Conservation (phyloP, 495 filamentous ascomycete species). For the Tetracladium setigerum region DNA sequence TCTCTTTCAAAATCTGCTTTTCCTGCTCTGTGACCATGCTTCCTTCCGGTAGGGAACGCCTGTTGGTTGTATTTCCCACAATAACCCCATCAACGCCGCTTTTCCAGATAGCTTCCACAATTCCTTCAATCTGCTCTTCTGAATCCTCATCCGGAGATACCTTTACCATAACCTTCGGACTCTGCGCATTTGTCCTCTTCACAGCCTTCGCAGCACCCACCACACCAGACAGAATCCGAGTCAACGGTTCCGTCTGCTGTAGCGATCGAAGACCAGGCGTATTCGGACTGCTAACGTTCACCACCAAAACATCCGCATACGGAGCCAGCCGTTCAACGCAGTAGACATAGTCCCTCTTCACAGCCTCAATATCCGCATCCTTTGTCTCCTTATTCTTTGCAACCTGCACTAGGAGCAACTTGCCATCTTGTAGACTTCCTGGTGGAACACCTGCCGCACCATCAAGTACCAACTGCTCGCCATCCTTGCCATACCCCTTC, state of each 20-base stretch:
- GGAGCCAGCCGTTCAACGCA: slow-evolving; percentile 73
- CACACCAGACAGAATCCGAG: slow-evolving; percentile 69
- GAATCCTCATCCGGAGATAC: slow-evolving; percentile 91
- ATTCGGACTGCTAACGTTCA: slow-evolving; percentile 96
- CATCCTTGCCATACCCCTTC: slow-evolving; percentile 54
- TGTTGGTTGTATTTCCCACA: slow-evolving; percentile 95
- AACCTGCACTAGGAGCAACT: slow-evolving; percentile 83
- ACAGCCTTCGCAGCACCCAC: slow-evolving; percentile 65
- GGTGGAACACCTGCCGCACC: slow-evolving; percentile 56
- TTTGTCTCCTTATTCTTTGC: slow-evolving; percentile 94
- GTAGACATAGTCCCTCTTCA: slow-evolving; percentile 76
- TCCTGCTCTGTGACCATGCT: slow-evolving; percentile 59
- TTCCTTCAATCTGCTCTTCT: slow-evolving; percentile 72
- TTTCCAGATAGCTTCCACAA: slow-evolving; percentile 76
- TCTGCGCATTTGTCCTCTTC: slow-evolving; percentile 51
- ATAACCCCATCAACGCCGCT: slow-evolving; percentile 90
- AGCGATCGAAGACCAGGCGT: slow-evolving; percentile 82
- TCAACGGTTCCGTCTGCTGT: slow-evolving; percentile 75
- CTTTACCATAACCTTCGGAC: slow-evolving; percentile 88
- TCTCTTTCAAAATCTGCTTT: slow-evolving; percentile 57
- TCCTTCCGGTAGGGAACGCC: slow-evolving; percentile 58
- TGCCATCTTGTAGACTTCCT: slow-evolving; percentile 65
- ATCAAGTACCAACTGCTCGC: slow-evolving; percentile 65
- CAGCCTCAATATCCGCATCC: slow-evolving; percentile 74
- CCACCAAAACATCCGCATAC: slow-evolving; percentile 90